Conservation (phyloP, 164 flowering plant genomes). For the Tetrastigma voinierianum region DNA sequence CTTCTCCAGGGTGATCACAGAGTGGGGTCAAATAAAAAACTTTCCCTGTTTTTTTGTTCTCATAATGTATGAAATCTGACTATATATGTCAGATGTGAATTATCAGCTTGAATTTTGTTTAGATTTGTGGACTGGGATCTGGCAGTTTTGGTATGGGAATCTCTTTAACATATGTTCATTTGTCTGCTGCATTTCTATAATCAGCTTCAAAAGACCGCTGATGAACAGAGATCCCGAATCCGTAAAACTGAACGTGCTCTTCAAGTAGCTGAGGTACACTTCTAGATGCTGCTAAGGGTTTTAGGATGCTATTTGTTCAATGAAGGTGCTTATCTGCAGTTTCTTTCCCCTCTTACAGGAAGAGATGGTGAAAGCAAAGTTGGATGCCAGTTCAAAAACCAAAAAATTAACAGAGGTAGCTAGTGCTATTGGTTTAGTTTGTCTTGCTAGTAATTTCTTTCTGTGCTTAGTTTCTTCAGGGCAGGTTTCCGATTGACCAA, state of each 20-base stretch:
- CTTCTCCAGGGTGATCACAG: too few species aligned
- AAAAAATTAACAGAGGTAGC: constrained; percentile 65
- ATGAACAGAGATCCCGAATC: constrained; percentile 65
- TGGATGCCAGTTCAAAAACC: constrained; percentile 60
- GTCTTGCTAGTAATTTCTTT: neutral
- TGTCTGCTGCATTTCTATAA: constrained; percentile 3
- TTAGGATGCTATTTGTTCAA: neutral
- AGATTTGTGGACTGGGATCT: too few species aligned
- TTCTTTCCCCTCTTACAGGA: constrained; percentile 41
- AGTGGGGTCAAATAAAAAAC: too few species aligned
- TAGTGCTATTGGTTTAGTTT: neutral
- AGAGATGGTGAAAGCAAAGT: constrained; percentile 70
- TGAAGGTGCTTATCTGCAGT: neutral
- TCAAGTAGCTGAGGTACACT: constrained; percentile 71
- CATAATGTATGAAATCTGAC: too few species aligned
- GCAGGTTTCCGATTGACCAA: neutral
- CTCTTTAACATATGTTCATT: neutral
- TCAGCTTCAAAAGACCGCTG: constrained; percentile 71
- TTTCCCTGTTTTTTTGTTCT: too few species aligned
- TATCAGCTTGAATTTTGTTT: neutral
- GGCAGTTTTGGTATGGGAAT: neutral
- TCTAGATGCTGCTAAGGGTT: neutral
- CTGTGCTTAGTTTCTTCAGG: neutral
- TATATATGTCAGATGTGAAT: too few species aligned
- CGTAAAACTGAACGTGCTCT: constrained; percentile 89